These are phyloP conservation scores for Cladosporium velox DNA, from an alignment of 2,329 filamentous ascomycete species.

Conservation along the genomic window DNA sequence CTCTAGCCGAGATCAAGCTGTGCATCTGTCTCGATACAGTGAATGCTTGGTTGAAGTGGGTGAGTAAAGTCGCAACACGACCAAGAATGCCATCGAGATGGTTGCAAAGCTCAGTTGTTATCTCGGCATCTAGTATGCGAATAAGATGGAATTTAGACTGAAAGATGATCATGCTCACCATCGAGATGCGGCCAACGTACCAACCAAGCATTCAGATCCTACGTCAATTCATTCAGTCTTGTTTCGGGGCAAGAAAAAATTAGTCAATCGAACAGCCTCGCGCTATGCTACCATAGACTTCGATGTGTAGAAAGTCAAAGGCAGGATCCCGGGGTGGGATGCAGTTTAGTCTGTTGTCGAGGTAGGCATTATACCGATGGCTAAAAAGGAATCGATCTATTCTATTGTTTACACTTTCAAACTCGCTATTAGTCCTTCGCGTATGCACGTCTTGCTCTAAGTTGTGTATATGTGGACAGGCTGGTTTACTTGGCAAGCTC, in stretches of 20 bases:
- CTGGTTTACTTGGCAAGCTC: conserved; percentile 56
- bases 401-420: neutral
- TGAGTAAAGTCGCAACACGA: no score
- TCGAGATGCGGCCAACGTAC: neutral
- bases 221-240: neutral
- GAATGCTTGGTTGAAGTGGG: neutral
- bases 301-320: neutral
- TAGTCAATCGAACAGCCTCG: no score
- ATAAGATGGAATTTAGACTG: neutral
- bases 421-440: neutral
- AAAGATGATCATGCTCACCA: neutral
- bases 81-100: no score
- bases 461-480: neutral
- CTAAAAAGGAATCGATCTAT: neutral
- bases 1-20: no score
- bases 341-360: neutral
- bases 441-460: neutral
- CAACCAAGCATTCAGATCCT: neutral
- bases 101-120: no score
- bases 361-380: neutral
- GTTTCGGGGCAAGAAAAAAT: no score
- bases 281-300: neutral
- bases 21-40: neutral
- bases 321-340: neutral
- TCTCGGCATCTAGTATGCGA: no score